Evolutionary conservation across 2,329 filamentous ascomycete genomes (phyloP).

Genomic region (Xylaria sp.): DNA sequence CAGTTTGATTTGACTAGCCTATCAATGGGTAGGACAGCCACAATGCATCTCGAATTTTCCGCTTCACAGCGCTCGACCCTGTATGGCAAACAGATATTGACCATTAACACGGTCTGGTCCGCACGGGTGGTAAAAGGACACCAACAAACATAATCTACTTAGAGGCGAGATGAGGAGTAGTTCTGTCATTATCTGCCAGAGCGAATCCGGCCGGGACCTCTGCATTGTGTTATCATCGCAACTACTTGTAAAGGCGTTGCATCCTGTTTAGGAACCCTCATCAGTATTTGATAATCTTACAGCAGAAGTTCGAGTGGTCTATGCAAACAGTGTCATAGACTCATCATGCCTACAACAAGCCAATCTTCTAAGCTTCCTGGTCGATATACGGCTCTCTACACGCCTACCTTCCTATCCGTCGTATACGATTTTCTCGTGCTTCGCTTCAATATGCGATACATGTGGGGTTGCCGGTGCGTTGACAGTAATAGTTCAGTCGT

Average conservation of each 20-base stretch:
- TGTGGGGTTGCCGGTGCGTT: conserved; percentile 45
- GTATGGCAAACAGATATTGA: neutral
- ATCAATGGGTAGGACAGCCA: too few species aligned
- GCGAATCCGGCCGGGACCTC: too few species aligned
- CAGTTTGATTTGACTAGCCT: too few species aligned
- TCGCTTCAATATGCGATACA: conserved; percentile 43
- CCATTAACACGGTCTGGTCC: neutral
- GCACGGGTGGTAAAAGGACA: neutral
- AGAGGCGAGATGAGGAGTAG: too few species aligned
- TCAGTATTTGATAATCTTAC: neutral
- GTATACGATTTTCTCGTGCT: conserved; percentile 37
- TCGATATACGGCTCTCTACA: conserved; percentile 20
- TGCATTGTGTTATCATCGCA: neutral
- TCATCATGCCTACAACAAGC: conserved; percentile 1
- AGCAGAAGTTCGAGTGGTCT: neutral
- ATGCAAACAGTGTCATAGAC: neutral
- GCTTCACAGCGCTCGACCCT: too few species aligned
- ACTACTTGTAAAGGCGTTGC: neutral
- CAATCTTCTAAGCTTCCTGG: neutral
- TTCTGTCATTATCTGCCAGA: too few species aligned
- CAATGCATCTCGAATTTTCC: too few species aligned
- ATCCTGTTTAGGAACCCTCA: conserved; percentile 1
- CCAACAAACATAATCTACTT: too few species aligned
- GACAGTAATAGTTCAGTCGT: neutral
- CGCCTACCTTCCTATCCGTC: conserved; percentile 24